Base-by-base conservation (phyloP, 2,329 filamentous ascomycete species). In the Hymenoscyphus repandus region DNA sequence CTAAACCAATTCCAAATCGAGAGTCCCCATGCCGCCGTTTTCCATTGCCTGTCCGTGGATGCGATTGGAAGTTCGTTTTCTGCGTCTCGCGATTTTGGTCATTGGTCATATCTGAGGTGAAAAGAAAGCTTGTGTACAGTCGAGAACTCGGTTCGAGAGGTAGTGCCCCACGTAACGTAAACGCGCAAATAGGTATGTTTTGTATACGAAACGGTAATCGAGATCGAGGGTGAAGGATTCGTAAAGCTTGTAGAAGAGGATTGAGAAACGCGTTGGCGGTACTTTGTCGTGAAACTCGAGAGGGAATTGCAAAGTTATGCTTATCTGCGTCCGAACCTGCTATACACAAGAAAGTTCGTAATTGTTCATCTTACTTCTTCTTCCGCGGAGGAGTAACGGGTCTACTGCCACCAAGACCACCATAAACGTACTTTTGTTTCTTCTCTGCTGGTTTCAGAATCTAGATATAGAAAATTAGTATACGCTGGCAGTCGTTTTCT, bases 381-480 rank as follows among this genome's bases (percentile, higher is more conserved):
- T 85, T 88, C 75, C 79, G 77, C 72, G 82, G 80, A 78, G 83
- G 77, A 79, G 82, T 84, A 73, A 80, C 76, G 71, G 81, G 79
- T 76, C 78, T 80, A 76, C 80, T 78, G 75, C 79, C 79, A 75
- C 80, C 83, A 73, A 86, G 78, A 75, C 80, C 78, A 75, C 78
- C 78, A 76, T 83, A 80, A 70, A 95, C 91, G 79, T 95, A 97
- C 91, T 97, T 97, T 89, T 96, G 92, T 86, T 99, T 99, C 86
- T 99, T 99, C 83, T 99, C 93, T 73, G 93, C 93, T 68, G 93
- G 93, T 79, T 97, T 99, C 77, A 99, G 80, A 70, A 99, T 97
- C 90, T 95, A 33, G 41, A 33, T 52, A 51, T 68, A 50, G 34
- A 45, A 33, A 47, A 10, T 36, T 51, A 40, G 33, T 32, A 37